Evolutionary conservation across 768 basidiomycete species (phyloP), one percentile per base, ranked within the genome.

Genomic region (Chalciporus piperatus): DNA sequence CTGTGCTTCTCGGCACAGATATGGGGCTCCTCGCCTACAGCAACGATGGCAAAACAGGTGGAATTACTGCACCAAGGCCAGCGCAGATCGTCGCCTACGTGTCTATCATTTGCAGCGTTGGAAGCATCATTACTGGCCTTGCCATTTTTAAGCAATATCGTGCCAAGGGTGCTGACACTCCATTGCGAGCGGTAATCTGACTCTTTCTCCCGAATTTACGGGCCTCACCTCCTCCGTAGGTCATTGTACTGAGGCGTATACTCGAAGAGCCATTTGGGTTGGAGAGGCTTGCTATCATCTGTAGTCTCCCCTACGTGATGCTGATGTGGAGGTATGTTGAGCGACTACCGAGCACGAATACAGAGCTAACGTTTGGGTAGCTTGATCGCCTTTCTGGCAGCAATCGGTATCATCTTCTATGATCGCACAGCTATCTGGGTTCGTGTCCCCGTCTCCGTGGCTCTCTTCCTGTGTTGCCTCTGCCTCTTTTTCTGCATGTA

Each of bases 271-370:
- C 45, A 8, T 54, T 64, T 17, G 71, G 73, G 13, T 54, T 72
- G 3, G 73, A 74, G 44, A 60, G 66, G 12, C 59, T 76, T 27
- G 63, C 75, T 6, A 70, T 75, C 30, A 62, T 72, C 45, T 76
- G 70, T 44, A 72, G 69, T 50, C 65, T 76, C 39, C 74, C 74
- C 6, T 72, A 74, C 30, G 70, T 71, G 32, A 51, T 74, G 7
- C 58, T 76, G 38, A 66, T 76, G 66, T 76, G 71, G 68, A 59
- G 69, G 75, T 75, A 46, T 48, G 69, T 45, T 37, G 6, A 16
- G 16, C n/a, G 14, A 14, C 35, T 6, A n/a, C 14, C 6, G 14
- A n/a, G n/a, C 3, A 16, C n/a, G n/a, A 6, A 10, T n/a, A 37
- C 35, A 37, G 35, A 16, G 8, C 35, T 37, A n/a, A 37, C 5